These are phyloP conservation scores for Clitopilus passeckerianus DNA, from an alignment of 768 basidiomycete genomes.

Conservation along the genomic window DNA sequence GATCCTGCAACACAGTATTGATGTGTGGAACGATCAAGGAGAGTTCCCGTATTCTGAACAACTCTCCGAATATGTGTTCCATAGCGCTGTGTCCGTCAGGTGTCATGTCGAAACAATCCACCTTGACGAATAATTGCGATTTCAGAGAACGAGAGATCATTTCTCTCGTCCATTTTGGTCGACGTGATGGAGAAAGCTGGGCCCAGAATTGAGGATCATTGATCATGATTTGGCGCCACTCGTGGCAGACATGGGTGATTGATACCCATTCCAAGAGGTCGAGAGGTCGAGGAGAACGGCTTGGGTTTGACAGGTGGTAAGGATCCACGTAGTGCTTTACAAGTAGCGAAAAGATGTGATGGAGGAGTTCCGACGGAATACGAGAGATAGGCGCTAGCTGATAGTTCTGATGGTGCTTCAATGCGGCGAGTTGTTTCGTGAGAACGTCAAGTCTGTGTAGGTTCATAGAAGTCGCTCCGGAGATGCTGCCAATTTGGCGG, in stretches of 20 bases:
- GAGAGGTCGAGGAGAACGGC: not conserved
- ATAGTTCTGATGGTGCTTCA: not conserved
- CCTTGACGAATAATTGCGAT: constrained; percentile 1
- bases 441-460: not conserved
- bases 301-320: constrained; percentile 1
- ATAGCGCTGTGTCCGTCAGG: not conserved
- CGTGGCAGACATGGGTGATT: constrained; percentile 4
- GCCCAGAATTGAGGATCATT: constrained; percentile 3
- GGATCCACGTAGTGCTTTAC: not conserved
- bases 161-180: constrained; percentile 1
- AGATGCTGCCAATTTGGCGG: not conserved
- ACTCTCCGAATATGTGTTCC: not conserved
- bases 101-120: constrained; percentile 2
- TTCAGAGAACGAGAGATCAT: constrained; percentile 1
- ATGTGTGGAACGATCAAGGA: not conserved
- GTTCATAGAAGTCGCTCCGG: not conserved
- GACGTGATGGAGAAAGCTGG: not conserved
- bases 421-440: not conserved
- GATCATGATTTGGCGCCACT: constrained; percentile 4
- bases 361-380: constrained; percentile 2
- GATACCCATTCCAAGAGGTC: not conserved
- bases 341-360: constrained; percentile 1
- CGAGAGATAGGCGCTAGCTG: constrained; percentile 5
- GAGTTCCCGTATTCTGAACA: constrained; percentile 2
- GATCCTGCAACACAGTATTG: not conserved